Evolutionary conservation across 441 rosid genomes (phyloP).

Genomic region (Dalechampia spathulata): DNA sequence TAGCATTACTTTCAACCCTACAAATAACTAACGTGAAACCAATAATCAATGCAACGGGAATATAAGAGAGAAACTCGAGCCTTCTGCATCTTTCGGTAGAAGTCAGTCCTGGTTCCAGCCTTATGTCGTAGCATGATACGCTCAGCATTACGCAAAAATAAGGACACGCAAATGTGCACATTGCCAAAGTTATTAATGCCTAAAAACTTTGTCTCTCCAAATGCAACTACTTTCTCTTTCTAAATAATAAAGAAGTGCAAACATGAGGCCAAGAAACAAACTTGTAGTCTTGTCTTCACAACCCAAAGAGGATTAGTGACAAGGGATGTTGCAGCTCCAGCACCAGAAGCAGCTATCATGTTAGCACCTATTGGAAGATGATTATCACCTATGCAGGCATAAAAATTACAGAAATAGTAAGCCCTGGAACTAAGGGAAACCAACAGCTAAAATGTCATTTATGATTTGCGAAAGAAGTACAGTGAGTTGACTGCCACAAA

Average conservation of each 20-base stretch:
- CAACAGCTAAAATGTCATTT: not conserved
- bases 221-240: not conserved
- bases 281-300: conserved; percentile 96
- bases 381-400: conserved; percentile 34
- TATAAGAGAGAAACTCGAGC: not conserved
- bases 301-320: conserved; percentile 94
- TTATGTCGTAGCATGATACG: not conserved
- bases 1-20: too few relatives aligned
- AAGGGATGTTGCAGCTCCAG: conserved; percentile 79
- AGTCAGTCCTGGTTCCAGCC: not conserved
- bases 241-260: not conserved
- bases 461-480: not conserved
- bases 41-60: not conserved
- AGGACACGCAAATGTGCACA: not conserved
- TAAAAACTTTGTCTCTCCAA: not conserved
- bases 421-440: not conserved
- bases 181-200: not conserved
- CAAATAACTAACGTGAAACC: not conserved
- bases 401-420: conserved; percentile 4
- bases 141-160: not conserved
- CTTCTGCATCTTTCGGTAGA: not conserved
- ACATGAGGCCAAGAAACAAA: conserved; percentile 18
- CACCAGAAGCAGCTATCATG: conserved; percentile 89
- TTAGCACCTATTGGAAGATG: conserved; percentile 66
- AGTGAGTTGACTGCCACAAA: conserved; percentile 8